Conservation (phyloP, 805 yeast genomes). For the Schwanniomyces vanrijiae region DNA sequence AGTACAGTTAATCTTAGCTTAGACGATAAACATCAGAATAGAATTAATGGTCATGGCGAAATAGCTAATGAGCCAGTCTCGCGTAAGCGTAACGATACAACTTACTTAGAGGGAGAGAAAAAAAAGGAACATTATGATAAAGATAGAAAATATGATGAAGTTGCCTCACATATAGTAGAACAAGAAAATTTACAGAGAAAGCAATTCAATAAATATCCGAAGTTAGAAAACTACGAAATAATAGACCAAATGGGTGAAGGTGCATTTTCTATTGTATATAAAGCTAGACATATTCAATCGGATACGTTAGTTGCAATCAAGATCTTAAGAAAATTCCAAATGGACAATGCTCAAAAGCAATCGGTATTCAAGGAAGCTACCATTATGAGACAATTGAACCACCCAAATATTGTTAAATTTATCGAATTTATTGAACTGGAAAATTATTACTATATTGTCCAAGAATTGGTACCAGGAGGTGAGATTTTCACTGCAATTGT, state of each 20-base stretch:
- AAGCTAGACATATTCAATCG: conserved; percentile 46
- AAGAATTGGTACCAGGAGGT: conserved; percentile 78
- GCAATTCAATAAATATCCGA: conserved; percentile 29
- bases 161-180: conserved; percentile 36
- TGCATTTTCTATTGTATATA: conserved; percentile 75
- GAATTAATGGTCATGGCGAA: not conserved
- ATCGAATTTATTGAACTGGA: conserved; percentile 66
- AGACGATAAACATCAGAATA: not conserved
- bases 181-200: conserved; percentile 28
- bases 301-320: conserved; percentile 51
- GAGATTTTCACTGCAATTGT: conserved; percentile 70
- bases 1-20: not conserved
- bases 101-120: not conserved
- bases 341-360: conserved; percentile 60
- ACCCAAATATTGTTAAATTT: conserved; percentile 62
- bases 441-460: conserved; percentile 63
- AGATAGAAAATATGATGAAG: conserved; percentile 16
- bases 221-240: conserved; percentile 43
- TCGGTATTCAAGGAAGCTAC: conserved; percentile 80
- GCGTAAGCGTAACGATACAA: not conserved
- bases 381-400: conserved; percentile 66
- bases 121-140: conserved; percentile 2
- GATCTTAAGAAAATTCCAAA: conserved; percentile 65
- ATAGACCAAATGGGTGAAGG: conserved; percentile 71
- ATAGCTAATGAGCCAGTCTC: not conserved